Percentiles rank a stretch among this genome's conserved stretches.
Conservation (phyloP, 352 stramenopile species). For the Phytophthora idaei region DNA sequence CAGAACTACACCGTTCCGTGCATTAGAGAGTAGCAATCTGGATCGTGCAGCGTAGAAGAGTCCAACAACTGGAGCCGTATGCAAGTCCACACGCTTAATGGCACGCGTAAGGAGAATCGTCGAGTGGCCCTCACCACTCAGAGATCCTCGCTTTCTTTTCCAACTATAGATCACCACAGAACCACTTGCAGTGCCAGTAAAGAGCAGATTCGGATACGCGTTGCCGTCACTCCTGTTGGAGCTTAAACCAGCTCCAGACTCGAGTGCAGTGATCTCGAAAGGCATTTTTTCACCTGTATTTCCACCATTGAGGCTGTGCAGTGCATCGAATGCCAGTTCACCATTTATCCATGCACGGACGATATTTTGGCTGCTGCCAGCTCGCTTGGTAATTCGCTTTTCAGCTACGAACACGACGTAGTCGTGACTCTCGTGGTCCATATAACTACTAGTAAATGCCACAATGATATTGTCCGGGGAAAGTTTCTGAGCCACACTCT, state of each 20-base stretch:
- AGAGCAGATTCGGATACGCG: slow-evolving; percentile 43
- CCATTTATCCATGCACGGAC: slow-evolving; percentile 68
- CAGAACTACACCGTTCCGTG: slow-evolving; percentile 48
- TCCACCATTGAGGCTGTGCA: slow-evolving; percentile 19
- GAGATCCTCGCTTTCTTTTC: slow-evolving; percentile 30
- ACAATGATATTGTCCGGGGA: slow-evolving; percentile 28
- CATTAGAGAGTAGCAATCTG: slow-evolving; percentile 47
- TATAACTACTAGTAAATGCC: slow-evolving; percentile 33
- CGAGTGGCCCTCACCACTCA: slow-evolving; percentile 24
- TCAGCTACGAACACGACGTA: slow-evolving; percentile 64
- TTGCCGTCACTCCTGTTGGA: slow-evolving; percentile 5
- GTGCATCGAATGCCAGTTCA: slow-evolving; percentile 44
- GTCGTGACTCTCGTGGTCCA: slow-evolving; percentile 53
- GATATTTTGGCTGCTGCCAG: slow-evolving; percentile 14
- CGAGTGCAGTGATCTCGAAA: slow-evolving; percentile 52
- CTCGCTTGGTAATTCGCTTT: slow-evolving; percentile 14
- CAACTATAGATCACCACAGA: slow-evolving; percentile 57
- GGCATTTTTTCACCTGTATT: slow-evolving; percentile 28
- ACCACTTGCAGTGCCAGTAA: slow-evolving; percentile 49
- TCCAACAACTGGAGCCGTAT: slow-evolving; percentile 49
- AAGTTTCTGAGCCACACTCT: slow-evolving; percentile 34
- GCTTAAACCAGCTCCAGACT: slow-evolving; percentile 31
- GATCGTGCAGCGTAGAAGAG: slow-evolving; percentile 44
- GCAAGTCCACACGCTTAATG: slow-evolving; percentile 51
- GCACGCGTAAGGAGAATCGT: slow-evolving; percentile 37